Percentiles rank a stretch among this genome's conserved stretches.
Conservation (phyloP, 176 grass and related monocot genomes). For the Avena insularis region DNA sequence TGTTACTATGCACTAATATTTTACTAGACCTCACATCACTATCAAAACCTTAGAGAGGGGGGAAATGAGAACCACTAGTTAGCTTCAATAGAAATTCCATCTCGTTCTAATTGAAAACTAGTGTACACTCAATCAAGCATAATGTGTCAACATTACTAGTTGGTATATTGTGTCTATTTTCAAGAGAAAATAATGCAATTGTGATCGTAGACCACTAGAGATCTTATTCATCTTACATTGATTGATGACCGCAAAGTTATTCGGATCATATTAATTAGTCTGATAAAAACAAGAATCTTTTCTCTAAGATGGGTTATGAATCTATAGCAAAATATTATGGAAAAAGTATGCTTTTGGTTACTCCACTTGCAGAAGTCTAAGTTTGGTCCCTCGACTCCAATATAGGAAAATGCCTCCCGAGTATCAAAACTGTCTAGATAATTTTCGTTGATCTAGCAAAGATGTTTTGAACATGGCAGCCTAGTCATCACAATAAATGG, state of each 20-base stretch:
- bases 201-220: neutral
- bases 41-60: slow-evolving; percentile 35
- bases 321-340: no score
- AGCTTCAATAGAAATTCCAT: slow-evolving; percentile 23
- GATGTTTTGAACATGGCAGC: no score
- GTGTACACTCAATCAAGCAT: neutral
- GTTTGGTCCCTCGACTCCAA: no score
- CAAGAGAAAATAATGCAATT: neutral
- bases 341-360: no score
- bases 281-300: no score
- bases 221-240: neutral
- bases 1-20: slow-evolving; percentile 23
- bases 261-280: no score
- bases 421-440: no score
- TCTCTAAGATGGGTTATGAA: no score
- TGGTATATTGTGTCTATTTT: slow-evolving; percentile 1
- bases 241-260: neutral
- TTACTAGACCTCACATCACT: slow-evolving; percentile 46
- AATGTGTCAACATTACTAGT: slow-evolving; percentile 11
- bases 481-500: no score
- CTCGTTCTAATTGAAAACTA: neutral
- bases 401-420: no score
- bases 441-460: no score
- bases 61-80: slow-evolving; percentile 22
- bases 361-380: no score